Percentiles rank a stretch among this genome's conserved stretches.
phyloP scores from a whole-genome alignment of 345 rosid species.

The Moricandia moricandioides region DNA sequence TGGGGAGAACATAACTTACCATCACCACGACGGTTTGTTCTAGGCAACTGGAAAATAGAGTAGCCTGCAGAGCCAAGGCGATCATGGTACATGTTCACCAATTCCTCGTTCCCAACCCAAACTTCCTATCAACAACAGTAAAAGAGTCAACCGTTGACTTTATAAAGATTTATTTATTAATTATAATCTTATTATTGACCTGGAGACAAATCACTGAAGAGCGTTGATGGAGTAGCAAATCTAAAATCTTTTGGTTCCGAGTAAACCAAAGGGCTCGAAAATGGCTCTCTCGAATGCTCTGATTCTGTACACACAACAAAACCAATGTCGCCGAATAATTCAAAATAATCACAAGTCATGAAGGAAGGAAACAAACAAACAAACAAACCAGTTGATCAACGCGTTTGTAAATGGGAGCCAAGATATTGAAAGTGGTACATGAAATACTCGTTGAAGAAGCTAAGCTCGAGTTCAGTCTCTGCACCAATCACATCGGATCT shows the following conservation, averaged over 20 bases:
- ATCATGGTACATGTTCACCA: conserved; percentile 60
- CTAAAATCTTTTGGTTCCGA: conserved; percentile 61
- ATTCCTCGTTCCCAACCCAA: conserved; percentile 78
- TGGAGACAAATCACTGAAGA: conserved; percentile 75
- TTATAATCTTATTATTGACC: conserved; percentile 40
- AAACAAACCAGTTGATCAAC: conserved; percentile 51
- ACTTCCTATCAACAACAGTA: conserved; percentile 50
- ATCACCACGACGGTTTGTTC: conserved; percentile 69
- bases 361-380: neutral
- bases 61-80: conserved; percentile 64
- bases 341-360: no score
- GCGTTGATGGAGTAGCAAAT: conserved; percentile 57
- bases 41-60: conserved; percentile 50
- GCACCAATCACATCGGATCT: conserved; percentile 6
- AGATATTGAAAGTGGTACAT: conserved; percentile 77
- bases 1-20: conserved; percentile 33
- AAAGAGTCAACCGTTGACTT: neutral
- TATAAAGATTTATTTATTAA: neutral
- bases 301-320: conserved; percentile 42
- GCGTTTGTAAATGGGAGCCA: conserved; percentile 82
- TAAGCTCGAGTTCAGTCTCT: conserved; percentile 40
- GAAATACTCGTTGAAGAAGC: conserved; percentile 45
- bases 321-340: neutral
- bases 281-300: conserved; percentile 65
- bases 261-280: conserved; percentile 48